Evolutionary conservation across 495 filamentous ascomycete species (phyloP).

Genomic region (Polyplosphaeria fusca): DNA sequence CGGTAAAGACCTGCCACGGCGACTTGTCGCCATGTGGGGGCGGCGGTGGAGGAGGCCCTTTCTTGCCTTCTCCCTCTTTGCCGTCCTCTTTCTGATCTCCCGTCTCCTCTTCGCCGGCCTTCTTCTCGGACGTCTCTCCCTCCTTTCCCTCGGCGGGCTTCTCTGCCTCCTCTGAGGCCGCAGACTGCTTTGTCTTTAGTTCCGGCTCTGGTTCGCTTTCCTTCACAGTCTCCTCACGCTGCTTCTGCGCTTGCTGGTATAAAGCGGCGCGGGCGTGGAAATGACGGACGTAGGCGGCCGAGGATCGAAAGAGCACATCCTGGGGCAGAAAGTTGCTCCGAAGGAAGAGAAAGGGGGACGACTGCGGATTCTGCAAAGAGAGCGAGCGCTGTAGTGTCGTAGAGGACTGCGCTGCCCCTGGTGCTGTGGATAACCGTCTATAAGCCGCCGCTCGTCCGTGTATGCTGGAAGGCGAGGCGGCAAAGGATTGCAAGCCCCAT

Average conservation of each 20-base stretch:
- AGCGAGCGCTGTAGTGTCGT: constrained; percentile 17
- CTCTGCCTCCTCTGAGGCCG: constrained; percentile 33
- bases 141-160: constrained; percentile 38
- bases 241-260: constrained; percentile 34
- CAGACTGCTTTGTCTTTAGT: constrained; percentile 33
- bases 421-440: constrained; percentile 51
- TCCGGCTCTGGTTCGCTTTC: constrained; percentile 41
- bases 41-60: constrained; percentile 70
- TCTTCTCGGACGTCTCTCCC: constrained; percentile 47
- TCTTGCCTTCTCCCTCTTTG: constrained; percentile 56
- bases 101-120: constrained; percentile 45
- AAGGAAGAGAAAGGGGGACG: constrained; percentile 22
- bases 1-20: constrained; percentile 96
- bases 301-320: constrained; percentile 32
- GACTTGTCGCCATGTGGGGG: constrained; percentile 97
- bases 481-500: constrained; percentile 26
- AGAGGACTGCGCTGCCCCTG: constrained; percentile 27
- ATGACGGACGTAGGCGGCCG: constrained; percentile 25
- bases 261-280: constrained; percentile 31
- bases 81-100: constrained; percentile 42
- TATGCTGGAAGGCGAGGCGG: constrained; percentile 36
- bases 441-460: constrained; percentile 55
- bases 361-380: constrained; percentile 9
- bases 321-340: constrained; percentile 36
- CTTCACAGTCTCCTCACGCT: constrained; percentile 42